Conservation (phyloP, 768 basidiomycete genomes). For the Russula compacta region DNA sequence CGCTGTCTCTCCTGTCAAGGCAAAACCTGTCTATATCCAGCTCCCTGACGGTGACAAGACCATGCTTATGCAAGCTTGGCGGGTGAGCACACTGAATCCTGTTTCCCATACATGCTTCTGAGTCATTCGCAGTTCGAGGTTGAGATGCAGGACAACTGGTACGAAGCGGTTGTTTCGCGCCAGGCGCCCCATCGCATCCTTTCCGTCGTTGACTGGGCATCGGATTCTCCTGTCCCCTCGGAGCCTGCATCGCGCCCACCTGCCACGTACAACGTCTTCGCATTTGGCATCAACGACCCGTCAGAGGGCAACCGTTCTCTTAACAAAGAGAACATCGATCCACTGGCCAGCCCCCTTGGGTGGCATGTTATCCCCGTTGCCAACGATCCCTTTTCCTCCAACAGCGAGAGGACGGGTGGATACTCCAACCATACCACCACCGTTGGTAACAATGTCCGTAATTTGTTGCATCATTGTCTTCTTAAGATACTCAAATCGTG, state of each 20-base stretch:
- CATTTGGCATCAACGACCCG: conserved; percentile 85
- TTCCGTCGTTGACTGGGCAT: conserved; percentile 91
- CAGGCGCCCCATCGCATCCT: conserved; percentile 68
- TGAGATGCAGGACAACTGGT: conserved; percentile 94
- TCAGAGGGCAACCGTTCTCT: conserved; percentile 50
- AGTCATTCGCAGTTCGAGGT: conserved; percentile 58
- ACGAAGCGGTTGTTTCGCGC: conserved; percentile 79
- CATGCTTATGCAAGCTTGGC: conserved; percentile 74
- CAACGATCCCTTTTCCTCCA: conserved; percentile 49
- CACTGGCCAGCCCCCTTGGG: conserved; percentile 73
- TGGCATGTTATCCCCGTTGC: conserved; percentile 81
- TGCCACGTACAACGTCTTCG: conserved; percentile 59
- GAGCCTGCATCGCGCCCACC: conserved; percentile 22
- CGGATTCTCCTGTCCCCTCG: conserved; percentile 51
- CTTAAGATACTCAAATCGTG: background rate
- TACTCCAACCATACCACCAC: conserved; percentile 65
- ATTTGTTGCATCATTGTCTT: conserved; percentile 17
- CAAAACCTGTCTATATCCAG: conserved; percentile 71
- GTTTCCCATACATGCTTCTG: background rate
- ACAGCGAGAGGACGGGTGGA: conserved; percentile 19
- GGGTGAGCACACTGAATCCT: conserved; percentile 34
- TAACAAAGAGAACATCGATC: conserved; percentile 63
- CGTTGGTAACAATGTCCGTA: conserved; percentile 69
- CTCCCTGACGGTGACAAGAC: conserved; percentile 57
- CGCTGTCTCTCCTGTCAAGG: conserved; percentile 72